phyloP scores from a whole-genome alignment of 2,329 filamentous ascomycete genomes.

The Dactylellina parvicollis region DNA sequence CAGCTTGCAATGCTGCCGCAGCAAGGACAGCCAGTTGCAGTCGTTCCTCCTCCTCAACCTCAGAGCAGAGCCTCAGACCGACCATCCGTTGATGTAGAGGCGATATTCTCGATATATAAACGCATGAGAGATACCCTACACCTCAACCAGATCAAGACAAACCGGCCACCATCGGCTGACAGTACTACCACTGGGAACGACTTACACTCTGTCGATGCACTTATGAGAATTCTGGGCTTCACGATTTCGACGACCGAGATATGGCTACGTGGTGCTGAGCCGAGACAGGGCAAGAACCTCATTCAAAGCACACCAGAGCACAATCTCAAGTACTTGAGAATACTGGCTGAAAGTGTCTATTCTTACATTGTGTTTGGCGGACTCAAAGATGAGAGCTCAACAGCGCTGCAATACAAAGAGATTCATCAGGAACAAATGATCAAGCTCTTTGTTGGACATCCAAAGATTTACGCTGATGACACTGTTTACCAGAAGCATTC shows the following conservation, averaged over 20 bases:
- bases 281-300: constrained; percentile 76
- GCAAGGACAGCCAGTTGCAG: constrained; percentile 47
- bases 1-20: constrained; percentile 44
- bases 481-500: constrained; percentile 61
- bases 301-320: constrained; percentile 86
- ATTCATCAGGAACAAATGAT: constrained; percentile 76
- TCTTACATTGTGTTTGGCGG: constrained; percentile 84
- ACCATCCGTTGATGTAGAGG: constrained; percentile 61
- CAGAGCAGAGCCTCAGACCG: constrained; percentile 56
- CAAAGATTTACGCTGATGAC: constrained; percentile 61
- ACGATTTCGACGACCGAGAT: constrained; percentile 92
- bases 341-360: constrained; percentile 85
- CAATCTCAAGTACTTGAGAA: constrained; percentile 82
- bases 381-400: constrained; percentile 71
- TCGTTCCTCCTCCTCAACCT: constrained; percentile 61
- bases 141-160: constrained; percentile 61
- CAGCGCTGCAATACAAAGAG: constrained; percentile 74
- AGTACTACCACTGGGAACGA: constrained; percentile 39
- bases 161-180: constrained; percentile 31
- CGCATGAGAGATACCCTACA: constrained; percentile 66
- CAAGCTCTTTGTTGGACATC: constrained; percentile 74
- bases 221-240: constrained; percentile 77
- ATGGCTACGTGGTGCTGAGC: constrained; percentile 84
- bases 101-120: constrained; percentile 71
- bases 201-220: constrained; percentile 65